A percentile compares a stretch with the other conserved stretches of the same genome.
These are phyloP conservation scores for Sporisorium scitamineum DNA, from an alignment of 1,284 basidiomycete genomes.

Conservation along the genomic window DNA sequence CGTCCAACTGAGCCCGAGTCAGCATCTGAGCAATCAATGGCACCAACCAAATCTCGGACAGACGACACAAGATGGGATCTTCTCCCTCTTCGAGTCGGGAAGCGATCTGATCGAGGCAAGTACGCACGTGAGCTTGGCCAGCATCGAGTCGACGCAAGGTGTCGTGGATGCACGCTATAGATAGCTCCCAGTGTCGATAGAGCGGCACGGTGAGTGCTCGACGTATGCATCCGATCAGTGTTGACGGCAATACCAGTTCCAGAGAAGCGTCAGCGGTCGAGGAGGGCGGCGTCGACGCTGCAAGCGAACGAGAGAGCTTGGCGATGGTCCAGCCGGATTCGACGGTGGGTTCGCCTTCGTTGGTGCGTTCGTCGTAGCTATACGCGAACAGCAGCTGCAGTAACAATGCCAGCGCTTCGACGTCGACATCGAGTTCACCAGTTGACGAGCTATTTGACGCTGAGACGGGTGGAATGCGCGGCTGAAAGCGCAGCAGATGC, in stretches of 20 bases:
- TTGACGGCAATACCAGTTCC: slow-evolving; percentile 7
- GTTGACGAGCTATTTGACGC: not conserved
- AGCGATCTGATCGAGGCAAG: slow-evolving; percentile 17
- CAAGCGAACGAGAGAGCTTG: slow-evolving; percentile 35
- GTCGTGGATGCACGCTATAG: slow-evolving; percentile 23
- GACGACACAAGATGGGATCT: slow-evolving; percentile 25
- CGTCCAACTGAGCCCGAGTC: not conserved
- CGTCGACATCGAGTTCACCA: not conserved
- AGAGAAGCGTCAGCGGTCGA: not conserved
- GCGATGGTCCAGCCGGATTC: slow-evolving; percentile 52
- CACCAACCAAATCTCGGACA: slow-evolving; percentile 26
- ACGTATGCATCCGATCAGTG: slow-evolving; percentile 25
- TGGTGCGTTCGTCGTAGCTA: slow-evolving; percentile 48
- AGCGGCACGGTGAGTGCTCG: slow-evolving; percentile 31
- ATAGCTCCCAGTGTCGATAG: slow-evolving; percentile 47
- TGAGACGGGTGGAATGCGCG: not conserved
- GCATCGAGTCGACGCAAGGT: slow-evolving; percentile 13
- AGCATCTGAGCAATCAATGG: slow-evolving; percentile 13
- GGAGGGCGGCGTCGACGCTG: slow-evolving; percentile 7
- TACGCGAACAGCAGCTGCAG: slow-evolving; percentile 38
- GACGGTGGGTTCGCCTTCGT: slow-evolving; percentile 45
- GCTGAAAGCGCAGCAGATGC: slow-evolving; percentile 17
- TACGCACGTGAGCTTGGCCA: slow-evolving; percentile 11
- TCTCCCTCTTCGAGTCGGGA: slow-evolving; percentile 14
- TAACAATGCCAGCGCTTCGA: slow-evolving; percentile 18